phyloP scores from a whole-genome alignment of 371 early-diverging fungal genomes.

The Rhizopus delemar region DNA sequence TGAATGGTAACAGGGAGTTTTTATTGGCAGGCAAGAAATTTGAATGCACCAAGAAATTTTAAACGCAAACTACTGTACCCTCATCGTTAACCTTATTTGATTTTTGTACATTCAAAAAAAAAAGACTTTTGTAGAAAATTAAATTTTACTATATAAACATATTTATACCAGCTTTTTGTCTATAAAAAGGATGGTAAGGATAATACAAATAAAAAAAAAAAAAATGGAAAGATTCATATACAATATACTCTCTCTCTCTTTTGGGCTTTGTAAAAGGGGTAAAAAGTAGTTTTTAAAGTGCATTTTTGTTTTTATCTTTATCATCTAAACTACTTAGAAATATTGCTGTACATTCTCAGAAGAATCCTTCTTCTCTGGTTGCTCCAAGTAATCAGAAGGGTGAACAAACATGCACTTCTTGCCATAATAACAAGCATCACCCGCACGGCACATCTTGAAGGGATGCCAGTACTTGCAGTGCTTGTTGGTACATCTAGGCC shows the following conservation, averaged over 20 bases:
- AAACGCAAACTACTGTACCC: no score
- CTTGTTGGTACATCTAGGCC: slow-evolving; percentile 63
- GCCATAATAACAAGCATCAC: slow-evolving; percentile 49
- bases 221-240: no score
- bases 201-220: not conserved
- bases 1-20: no score
- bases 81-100: no score
- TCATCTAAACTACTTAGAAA: no score
- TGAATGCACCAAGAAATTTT: no score
- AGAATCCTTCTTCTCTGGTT: not conserved
- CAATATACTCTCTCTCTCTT: no score
- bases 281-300: no score
- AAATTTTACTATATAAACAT: not conserved
- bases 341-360: not conserved
- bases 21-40: no score
- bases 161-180: not conserved
- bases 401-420: slow-evolving; percentile 58
- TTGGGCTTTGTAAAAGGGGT: no score
- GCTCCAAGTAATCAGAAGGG: slow-evolving; percentile 36
- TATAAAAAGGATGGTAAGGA: not conserved
- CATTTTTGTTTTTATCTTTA: no score
- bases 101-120: no score
- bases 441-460: slow-evolving; percentile 47
- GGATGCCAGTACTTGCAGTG: slow-evolving; percentile 62
- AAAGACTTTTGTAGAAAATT: not conserved